Evolutionary conservation across 2,329 filamentous ascomycete genomes (phyloP), one percentile per base, ranked within the genome.

Genomic region (Talaromyces funiculosus): DNA sequence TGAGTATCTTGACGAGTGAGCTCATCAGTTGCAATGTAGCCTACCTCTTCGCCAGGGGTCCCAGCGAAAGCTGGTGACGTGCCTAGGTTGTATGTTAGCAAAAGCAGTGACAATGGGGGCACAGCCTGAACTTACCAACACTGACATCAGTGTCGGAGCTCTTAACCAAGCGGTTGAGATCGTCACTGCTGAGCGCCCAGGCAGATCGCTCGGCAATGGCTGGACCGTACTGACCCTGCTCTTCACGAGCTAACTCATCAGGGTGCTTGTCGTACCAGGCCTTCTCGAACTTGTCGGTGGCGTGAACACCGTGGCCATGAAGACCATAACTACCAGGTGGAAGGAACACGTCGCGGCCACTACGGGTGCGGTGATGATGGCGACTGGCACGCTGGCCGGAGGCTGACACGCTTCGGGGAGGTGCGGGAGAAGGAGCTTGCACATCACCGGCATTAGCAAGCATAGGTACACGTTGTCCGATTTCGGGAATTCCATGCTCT

Each of bases 221-320:
- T 42, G 82, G 80, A 57, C 80, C 82, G 68, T 88, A 88, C 64
- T 83, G 81, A 43, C 82, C 85, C 31, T 61, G 54, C 71, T 92
- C 90, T 74, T 93, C 90, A 71, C 88, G 86, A 59, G 84, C 81
- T 31, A 88, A 80, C 66, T 84, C 83, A 47, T 97, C 90, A 0
- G 93, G 93, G 69, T 96, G 92, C 76, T 94, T 97, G 68, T 91
- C 86, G 71, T 94, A 95, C 83, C 96, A 97, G 26, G 90, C 89
- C 77, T 90, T 90, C 69, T 96, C 91, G 42, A 97, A 90, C 71
- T 88, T 90, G 76, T 95, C 90, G 60, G 86, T 84, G 3, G 88
- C 81, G 18, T 84, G 82, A 26, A 90, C 81, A 47, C 57, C 57
- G 70, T 97, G 93, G 47, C 92, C 91, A 69, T 96, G 92, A 59